Base-by-base conservation (phyloP, 2,329 filamentous ascomycete species). In the Ascochyta rabiei region DNA sequence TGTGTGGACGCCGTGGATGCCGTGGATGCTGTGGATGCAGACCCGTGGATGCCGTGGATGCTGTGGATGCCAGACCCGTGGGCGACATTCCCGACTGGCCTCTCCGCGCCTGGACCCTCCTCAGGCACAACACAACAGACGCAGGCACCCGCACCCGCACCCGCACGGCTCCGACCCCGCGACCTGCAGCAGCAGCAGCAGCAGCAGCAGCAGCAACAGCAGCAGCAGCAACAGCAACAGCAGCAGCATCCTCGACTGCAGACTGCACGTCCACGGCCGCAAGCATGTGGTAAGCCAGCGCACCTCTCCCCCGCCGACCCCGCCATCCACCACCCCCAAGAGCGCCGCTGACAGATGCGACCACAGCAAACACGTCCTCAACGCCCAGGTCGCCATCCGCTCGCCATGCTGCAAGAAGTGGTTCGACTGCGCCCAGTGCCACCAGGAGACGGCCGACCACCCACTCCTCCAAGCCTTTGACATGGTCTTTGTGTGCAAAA, bases 351-450 rank as follows among this genome's bases (percentile, higher is more conserved):
- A 23, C 21, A 23, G 4, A 67, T 57, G 49, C 57, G 30, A 49
- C 59, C 35, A 26, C 67, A 97, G 95, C 83, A 98, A 98, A 84
- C 95, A 99, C 81, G 83, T 99, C 72, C 87, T 99, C 76, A 99
- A 99, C 82, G 95, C 93, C 60, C 95, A 99, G 80, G 95, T 99
- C 71, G 82, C 93, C 53, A 96, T 99, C 79, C 90, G 95, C 68
- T 95, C 93, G 52, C 90, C 93, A 60, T 99, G 95, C 83, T 99
- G 95, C 81, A 85, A 86, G 57, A 97, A 96, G 82, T 99, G 96
- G 96, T 99, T 97, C 80, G 95, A 99, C 81, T 99, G 95, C 78
- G 90, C 91, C 62, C 89, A 97, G 75, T 99, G 95, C 80, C 95
- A 99, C 79, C 79, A 80, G 48, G 95, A 99, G 75, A 81, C 86